These are phyloP conservation scores for Calonectria pseudoreteaudii DNA, from an alignment of 2,329 filamentous ascomycete genomes.

Conservation along the genomic window DNA sequence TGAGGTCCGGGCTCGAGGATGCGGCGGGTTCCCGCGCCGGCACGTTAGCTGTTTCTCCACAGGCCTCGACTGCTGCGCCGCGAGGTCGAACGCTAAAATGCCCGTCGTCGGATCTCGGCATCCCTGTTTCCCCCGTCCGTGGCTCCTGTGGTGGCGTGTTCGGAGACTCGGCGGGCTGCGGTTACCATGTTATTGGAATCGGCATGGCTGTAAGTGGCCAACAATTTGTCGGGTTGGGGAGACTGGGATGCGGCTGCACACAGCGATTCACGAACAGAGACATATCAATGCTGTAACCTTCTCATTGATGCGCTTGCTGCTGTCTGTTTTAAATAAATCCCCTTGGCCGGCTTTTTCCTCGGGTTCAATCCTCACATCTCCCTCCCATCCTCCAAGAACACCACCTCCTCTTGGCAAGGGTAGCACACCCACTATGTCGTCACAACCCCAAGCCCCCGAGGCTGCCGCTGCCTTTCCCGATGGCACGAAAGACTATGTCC, in stretches of 20 bases:
- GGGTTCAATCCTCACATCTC: not conserved
- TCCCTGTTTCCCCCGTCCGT: not conserved
- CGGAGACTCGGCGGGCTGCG: not conserved
- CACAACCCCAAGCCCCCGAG: slow-evolving; percentile 52
- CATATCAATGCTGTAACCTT: not conserved
- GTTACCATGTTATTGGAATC: not conserved
- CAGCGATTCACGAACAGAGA: not conserved
- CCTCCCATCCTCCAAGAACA: not conserved
- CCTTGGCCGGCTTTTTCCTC: not conserved
- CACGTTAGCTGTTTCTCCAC: slow-evolving; percentile 5
- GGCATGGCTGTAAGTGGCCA: not conserved
- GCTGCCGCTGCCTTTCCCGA: slow-evolving; percentile 59
- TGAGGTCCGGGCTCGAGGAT: not conserved
- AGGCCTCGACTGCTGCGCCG: not conserved
- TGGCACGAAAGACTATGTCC: slow-evolving; percentile 67
- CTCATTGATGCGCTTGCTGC: not conserved
- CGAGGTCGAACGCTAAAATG: not conserved
- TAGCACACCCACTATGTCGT: slow-evolving; percentile 45
- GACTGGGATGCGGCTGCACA: not conserved
- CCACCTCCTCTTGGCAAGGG: not conserved
- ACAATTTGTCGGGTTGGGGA: slow-evolving; percentile 1
- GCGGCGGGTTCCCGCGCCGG: not conserved
- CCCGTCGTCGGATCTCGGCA: not conserved
- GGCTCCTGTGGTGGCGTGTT: not conserved
- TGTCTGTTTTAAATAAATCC: not conserved